A percentile compares a stretch with the other conserved stretches of the same genome.
phyloP scores from a whole-genome alignment of 148 eudicot species.

The Vaccinium macrocarpon region DNA sequence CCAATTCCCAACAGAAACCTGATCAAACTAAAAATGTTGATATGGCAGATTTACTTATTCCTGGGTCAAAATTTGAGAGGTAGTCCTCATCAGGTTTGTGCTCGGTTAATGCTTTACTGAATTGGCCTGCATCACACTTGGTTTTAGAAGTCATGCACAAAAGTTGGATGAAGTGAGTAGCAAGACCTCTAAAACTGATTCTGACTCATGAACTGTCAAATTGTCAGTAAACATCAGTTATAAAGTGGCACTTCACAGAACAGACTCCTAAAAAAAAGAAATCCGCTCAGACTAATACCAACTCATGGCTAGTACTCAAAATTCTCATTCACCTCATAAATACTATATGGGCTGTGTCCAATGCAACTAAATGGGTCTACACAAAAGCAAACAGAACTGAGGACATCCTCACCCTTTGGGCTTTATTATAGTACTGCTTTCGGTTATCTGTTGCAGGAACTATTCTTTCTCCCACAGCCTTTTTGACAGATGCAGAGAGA shows the following conservation, averaged over 20 bases:
- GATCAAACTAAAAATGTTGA: background rate
- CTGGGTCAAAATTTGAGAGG: background rate
- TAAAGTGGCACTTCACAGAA: background rate
- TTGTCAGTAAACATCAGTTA: constrained; percentile 5
- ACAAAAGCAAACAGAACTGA: background rate
- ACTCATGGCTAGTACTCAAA: background rate
- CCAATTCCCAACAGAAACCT: background rate
- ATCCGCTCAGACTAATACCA: constrained; percentile 1
- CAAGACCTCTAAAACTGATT: background rate
- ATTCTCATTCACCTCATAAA: background rate
- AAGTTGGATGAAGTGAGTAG: background rate
- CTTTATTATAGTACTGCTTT: constrained; percentile 70
- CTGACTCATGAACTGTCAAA: background rate
- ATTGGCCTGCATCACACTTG: background rate
- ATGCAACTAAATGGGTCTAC: background rate
- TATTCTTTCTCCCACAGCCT: constrained; percentile 91
- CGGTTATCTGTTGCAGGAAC: constrained; percentile 92
- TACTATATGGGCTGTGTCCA: background rate
- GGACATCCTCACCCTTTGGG: constrained; percentile 64
- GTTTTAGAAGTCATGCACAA: background rate
- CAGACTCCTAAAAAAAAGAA: background rate
- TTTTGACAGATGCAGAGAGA: constrained; percentile 74
- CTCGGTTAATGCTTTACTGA: background rate
- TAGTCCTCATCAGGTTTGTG: background rate
- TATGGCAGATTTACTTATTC: background rate